These are phyloP conservation scores for Trichomonascus vanleenenianus DNA, from an alignment of 805 yeast species.

Conservation along the genomic window DNA sequence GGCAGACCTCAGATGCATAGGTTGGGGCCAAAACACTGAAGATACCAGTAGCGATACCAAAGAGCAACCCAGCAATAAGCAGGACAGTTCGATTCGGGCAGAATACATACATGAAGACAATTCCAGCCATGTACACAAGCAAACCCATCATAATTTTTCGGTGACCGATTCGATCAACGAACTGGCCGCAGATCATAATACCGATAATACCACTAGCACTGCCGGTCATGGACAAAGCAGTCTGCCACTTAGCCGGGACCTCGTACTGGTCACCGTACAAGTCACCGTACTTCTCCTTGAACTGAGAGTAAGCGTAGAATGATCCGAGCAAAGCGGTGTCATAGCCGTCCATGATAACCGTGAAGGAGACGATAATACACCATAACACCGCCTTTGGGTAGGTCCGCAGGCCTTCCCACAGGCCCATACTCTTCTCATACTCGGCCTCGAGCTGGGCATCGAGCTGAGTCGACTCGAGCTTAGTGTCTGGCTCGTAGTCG, in stretches of 20 bases:
- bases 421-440: background rate
- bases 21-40: conserved; percentile 43
- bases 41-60: conserved; percentile 42
- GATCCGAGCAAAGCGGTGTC: conserved; percentile 30
- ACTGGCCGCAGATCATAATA: conserved; percentile 35
- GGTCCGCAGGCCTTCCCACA: background rate
- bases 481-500: background rate
- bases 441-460: background rate
- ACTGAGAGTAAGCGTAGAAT: conserved; percentile 39
- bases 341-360: conserved; percentile 44
- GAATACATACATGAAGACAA: conserved; percentile 37
- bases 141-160: conserved; percentile 33
- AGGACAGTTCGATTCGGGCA: conserved; percentile 31
- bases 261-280: conserved; percentile 2
- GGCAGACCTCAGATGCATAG: conserved; percentile 50
- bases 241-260: conserved; percentile 17
- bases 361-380: conserved; percentile 37
- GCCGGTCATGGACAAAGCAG: conserved; percentile 18
- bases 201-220: conserved; percentile 39
- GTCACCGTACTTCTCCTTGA: conserved; percentile 33
- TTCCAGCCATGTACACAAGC: conserved; percentile 27
- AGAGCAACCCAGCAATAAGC: conserved; percentile 31
- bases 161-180: conserved; percentile 40
- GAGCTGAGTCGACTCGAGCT: background rate
- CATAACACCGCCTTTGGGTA: conserved; percentile 41